Conservation (phyloP, 345 rosid genomes). For the Eucalyptus globulus region DNA sequence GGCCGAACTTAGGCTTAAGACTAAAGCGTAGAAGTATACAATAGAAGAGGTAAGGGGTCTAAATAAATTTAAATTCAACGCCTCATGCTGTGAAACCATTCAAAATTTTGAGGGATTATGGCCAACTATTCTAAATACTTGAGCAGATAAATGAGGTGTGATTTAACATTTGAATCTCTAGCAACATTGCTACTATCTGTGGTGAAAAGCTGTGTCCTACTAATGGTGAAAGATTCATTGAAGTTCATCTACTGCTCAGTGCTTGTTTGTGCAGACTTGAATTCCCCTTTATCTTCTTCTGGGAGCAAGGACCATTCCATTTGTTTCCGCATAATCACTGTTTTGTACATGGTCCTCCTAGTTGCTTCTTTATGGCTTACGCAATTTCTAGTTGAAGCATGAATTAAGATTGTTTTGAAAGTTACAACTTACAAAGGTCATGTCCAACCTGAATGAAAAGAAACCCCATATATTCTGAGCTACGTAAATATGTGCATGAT, state of each 20-base stretch:
- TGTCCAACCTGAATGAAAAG: background rate
- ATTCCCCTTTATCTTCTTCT: background rate
- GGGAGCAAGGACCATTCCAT: background rate
- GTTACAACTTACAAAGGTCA: background rate
- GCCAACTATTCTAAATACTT: background rate
- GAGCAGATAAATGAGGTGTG: background rate
- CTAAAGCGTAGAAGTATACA: background rate
- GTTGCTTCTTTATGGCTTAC: background rate
- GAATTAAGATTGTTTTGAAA: background rate
- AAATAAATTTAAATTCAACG: background rate
- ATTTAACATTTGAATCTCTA: background rate
- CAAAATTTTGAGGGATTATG: background rate
- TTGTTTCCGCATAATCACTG: background rate
- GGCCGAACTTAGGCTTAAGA: background rate
- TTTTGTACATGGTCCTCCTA: background rate
- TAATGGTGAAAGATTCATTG: background rate
- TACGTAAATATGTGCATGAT: background rate
- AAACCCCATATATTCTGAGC: background rate
- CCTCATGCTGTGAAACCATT: background rate
- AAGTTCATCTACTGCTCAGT: background rate
- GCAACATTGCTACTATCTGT: background rate
- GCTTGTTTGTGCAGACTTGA: too few species aligned
- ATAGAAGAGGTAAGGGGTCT: background rate
- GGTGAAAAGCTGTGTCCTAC: background rate
- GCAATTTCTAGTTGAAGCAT: background rate